Evolutionary conservation across 352 stramenopile species (phyloP), one percentile per base, ranked within the genome.

Genomic region (Globisporangium abappressorium): DNA sequence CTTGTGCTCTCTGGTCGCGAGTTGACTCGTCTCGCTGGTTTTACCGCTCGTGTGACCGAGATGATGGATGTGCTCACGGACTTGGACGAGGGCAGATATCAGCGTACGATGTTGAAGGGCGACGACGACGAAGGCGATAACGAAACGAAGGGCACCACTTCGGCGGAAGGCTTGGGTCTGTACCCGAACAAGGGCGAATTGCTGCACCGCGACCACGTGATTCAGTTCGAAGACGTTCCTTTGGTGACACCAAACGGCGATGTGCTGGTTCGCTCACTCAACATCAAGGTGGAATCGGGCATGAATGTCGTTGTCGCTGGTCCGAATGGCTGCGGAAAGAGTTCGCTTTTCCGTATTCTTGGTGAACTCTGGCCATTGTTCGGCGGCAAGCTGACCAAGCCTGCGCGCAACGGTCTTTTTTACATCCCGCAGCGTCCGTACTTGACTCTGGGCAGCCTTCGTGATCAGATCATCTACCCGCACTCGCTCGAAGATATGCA

Each of bases 341-440:
- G 80, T 58, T 95, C 84, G 61, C 72, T 97, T 2, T 97, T 97
- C 74, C 84, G 91, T 18, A 86, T 94, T 64, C 75, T 97, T 18
- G 91, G 89, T 20, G 90, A 93, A 47, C 78, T 97, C 26, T 97
- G 91, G 91, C 88, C 89, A 2, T 70, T 97, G 54, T 92, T 90
- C 66, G 84, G 84, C 12, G 86, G 86, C 41, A 81, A 70, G 59
- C 65, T 97, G 41, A 90, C 84, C 41, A 95, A 95, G 69, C 89
- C 89, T 5, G 74, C 82, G 55, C 84, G 82, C 61, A 92, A 90
- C 62, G 82, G 85, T 15, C 70, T 97, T n/a, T 97, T 97, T 74
- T 97, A 97, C 80, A 93, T 97, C 43, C 89, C 89, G 0, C 91
- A 97, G 72, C 85, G 88, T 9, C 90, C 91, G 38, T 97, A 97